Evolutionary conservation across 768 basidiomycete genomes (phyloP).

Genomic region (Rhodotorula kratochvilovae): DNA sequence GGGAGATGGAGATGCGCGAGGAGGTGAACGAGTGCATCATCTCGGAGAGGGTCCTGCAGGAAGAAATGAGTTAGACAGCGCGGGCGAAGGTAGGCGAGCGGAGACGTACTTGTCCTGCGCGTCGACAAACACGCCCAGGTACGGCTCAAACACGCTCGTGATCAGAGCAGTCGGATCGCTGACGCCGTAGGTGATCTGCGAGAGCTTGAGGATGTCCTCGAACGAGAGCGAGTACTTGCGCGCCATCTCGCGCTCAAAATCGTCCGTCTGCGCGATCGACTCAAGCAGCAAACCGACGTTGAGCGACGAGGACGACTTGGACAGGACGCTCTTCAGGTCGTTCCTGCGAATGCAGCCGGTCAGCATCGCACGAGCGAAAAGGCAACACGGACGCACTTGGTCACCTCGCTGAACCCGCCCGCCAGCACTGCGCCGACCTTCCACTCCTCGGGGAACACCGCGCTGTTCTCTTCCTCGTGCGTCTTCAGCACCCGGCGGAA

Average conservation of each 20-base stretch:
- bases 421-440: constrained; percentile 74
- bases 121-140: constrained; percentile 88
- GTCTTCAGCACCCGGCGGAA: constrained; percentile 76
- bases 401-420: constrained; percentile 68
- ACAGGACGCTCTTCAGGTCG: constrained; percentile 72
- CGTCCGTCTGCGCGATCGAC: constrained; percentile 73
- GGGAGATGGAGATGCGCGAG: constrained; percentile 32
- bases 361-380: neutral
- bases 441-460: constrained; percentile 81
- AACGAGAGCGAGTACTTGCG: constrained; percentile 73
- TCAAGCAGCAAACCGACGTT: constrained; percentile 78
- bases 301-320: constrained; percentile 68
- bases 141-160: constrained; percentile 83
- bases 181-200: constrained; percentile 32
- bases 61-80: neutral
- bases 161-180: constrained; percentile 54
- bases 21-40: constrained; percentile 78
- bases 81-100: neutral
- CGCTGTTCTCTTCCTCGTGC: constrained; percentile 80
- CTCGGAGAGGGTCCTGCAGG: constrained; percentile 69
- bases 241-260: constrained; percentile 76
- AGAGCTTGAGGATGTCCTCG: constrained; percentile 39
- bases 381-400: constrained; percentile 56
- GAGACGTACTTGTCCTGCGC: constrained; percentile 81
- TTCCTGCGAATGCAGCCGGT: constrained; percentile 55